phyloP scores from a whole-genome alignment of 108 stramenopile genomes.

The Mayamaea pseudoterrestris region DNA sequence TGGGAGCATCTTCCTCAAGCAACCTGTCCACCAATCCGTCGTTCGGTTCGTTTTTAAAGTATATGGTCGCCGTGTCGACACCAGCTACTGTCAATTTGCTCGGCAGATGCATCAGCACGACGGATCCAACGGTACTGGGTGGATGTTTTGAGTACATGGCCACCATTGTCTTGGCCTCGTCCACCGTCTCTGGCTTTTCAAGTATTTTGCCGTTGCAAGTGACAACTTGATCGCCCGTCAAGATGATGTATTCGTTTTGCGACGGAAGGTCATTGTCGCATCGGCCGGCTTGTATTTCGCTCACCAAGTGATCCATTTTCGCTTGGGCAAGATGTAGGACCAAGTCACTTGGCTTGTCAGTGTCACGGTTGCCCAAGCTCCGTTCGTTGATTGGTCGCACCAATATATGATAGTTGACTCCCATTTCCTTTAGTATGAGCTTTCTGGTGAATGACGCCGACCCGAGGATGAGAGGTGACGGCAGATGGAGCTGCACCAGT shows the following conservation, averaged over 20 bases:
- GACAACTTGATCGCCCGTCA: constrained; percentile 82
- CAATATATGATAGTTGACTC: constrained; percentile 38
- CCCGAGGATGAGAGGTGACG: constrained; percentile 57
- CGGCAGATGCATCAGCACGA: constrained; percentile 58
- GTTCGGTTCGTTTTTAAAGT: constrained; percentile 19
- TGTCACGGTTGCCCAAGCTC: constrained; percentile 52
- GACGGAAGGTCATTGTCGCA: constrained; percentile 33
- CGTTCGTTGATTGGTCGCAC: constrained; percentile 74
- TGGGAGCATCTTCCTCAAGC: constrained; percentile 40
- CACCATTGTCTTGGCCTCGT: constrained; percentile 60
- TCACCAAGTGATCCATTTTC: constrained; percentile 57
- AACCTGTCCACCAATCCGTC: constrained; percentile 47
- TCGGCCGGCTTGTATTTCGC: constrained; percentile 23
- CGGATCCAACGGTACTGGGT: constrained; percentile 59
- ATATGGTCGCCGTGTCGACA: constrained; percentile 65
- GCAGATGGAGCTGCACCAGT: constrained; percentile 17
- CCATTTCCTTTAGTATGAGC: constrained; percentile 71
- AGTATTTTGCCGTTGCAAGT: constrained; percentile 49
- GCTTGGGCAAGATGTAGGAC: constrained; percentile 54
- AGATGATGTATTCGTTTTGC: constrained; percentile 46
- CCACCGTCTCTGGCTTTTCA: constrained; percentile 60
- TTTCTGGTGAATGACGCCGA: constrained; percentile 74
- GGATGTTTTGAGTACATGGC: constrained; percentile 33
- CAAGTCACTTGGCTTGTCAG: constrained; percentile 27
- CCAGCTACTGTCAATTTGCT: constrained; percentile 53